Base-by-base conservation (phyloP, 305 asterid species). In the Solanum chacoense region DNA sequence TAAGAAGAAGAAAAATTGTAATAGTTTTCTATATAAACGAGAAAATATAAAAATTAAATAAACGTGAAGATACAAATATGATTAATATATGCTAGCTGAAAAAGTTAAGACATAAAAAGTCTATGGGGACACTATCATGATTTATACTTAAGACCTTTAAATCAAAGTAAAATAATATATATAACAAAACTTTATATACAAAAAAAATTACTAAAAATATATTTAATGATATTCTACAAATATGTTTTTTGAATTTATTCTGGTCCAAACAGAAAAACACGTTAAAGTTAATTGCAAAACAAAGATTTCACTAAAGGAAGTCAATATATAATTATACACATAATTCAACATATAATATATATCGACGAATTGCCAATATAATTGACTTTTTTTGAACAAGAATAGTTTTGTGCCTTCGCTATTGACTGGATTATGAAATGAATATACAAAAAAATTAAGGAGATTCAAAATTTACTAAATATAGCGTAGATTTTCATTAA, bases 51-150 rank as follows among this genome's bases (percentile, higher is more conserved):
- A 42, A 65, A n/a, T 20, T 4, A 65, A 67, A 45, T 29, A 18
- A 81, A 81, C 86, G 86, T 83, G 72, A 45, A 83, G 20, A 83
- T 83, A 29, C 13, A 83, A 29, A 45, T 81, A 45, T 45, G 85
- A 81, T 81, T 42, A 26, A 81, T 29, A 45, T 45, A 83, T 83
- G 40, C 29, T 45, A 65, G 72, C 40, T 83, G 38, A n/a, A 81
- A 45, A 45, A 83, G 7, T 42, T 11, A 45, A 24, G 37, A 29
- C 72, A 8, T 45, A 29, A 81, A 35, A 81, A 81, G 40, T 20
- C 22, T 36, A 29, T 45, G 40, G 72, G 85, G 20, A 79, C 67
- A 79, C 26, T 24, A 80, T 40, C 14, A 79, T 79, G 38, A 34
- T 75, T 34, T 73, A 73, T 8, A 73, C 79, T 73, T 73, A 59